Conservation (phyloP, 2,329 filamentous ascomycete species). For the Pseudocercospora fuligena region DNA sequence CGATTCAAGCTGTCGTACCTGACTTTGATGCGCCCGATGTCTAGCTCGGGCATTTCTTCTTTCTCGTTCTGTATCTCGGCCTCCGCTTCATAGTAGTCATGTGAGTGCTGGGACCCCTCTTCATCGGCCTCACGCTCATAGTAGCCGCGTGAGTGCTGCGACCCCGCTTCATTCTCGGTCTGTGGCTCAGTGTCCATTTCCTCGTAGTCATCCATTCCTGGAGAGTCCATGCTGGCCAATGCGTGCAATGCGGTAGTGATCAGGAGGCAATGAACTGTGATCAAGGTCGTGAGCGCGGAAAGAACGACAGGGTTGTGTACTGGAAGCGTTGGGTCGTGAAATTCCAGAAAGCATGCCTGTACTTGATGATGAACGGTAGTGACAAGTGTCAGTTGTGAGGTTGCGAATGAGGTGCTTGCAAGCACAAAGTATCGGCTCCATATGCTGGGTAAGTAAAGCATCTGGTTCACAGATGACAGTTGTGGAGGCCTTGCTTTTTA, state of each 20-base stretch:
- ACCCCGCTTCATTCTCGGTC: neutral
- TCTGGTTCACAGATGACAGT: neutral
- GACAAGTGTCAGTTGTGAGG: neutral
- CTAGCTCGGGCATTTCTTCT: neutral
- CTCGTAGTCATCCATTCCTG: too few species aligned
- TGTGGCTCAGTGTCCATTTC: neutral
- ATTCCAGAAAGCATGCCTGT: neutral
- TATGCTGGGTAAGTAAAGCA: neutral
- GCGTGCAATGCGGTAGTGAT: neutral
- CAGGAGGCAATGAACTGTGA: neutral
- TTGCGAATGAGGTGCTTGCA: neutral
- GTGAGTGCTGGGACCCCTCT: too few species aligned
- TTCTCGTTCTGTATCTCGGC: neutral
- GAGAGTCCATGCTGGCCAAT: neutral
- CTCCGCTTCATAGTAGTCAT: neutral
- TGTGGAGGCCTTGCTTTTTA: neutral
- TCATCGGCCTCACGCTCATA: too few species aligned
- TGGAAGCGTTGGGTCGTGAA: neutral
- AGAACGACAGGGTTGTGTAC: neutral
- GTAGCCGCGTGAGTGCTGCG: too few species aligned
- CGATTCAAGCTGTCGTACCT: neutral
- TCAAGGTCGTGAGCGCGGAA: neutral
- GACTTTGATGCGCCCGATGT: neutral
- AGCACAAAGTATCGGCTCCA: neutral
- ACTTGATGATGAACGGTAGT: neutral